Evolutionary conservation across 345 rosid genomes (phyloP).

Genomic region (Boechera stricta): DNA sequence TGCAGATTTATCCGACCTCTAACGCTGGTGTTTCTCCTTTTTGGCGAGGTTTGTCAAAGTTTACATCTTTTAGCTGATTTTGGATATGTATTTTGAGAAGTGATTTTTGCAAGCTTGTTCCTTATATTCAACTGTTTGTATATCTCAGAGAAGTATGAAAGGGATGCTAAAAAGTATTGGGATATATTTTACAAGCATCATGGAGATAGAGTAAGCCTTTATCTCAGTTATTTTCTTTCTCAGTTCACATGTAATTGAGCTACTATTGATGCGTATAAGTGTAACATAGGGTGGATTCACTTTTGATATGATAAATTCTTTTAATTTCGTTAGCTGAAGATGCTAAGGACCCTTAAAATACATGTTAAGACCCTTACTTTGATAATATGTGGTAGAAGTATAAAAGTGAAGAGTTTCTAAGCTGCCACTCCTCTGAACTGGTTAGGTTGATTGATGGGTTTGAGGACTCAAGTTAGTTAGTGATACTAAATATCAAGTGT

Average conservation of each 20-base stretch:
- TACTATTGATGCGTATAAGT: too few species aligned
- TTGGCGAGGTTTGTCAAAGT: constrained; percentile 67
- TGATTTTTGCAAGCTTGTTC: not conserved
- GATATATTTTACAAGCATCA: constrained; percentile 85
- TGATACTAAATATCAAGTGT: not conserved
- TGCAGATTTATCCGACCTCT: constrained; percentile 72
- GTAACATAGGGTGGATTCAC: not conserved
- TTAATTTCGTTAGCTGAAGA: not conserved
- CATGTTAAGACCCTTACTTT: not conserved
- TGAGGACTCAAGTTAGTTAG: constrained; percentile 20
- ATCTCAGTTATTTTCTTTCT: not conserved
- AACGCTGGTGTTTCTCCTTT: constrained; percentile 66
- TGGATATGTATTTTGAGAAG: not conserved
- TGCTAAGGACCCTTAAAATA: not conserved
- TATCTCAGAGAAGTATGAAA: constrained; percentile 76
- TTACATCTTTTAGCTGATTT: not conserved
- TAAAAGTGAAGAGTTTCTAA: not conserved
- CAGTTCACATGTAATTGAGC: not conserved
- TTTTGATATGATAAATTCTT: not conserved
- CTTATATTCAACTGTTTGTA: constrained; percentile 5
- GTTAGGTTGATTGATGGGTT: constrained; percentile 3
- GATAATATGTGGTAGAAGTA: not conserved
- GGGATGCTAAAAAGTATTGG: constrained; percentile 90
- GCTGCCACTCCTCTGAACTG: not conserved
- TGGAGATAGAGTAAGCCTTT: constrained; percentile 65